phyloP scores from a whole-genome alignment of 2,329 filamentous ascomycete species.

The Apiospora aurea region DNA sequence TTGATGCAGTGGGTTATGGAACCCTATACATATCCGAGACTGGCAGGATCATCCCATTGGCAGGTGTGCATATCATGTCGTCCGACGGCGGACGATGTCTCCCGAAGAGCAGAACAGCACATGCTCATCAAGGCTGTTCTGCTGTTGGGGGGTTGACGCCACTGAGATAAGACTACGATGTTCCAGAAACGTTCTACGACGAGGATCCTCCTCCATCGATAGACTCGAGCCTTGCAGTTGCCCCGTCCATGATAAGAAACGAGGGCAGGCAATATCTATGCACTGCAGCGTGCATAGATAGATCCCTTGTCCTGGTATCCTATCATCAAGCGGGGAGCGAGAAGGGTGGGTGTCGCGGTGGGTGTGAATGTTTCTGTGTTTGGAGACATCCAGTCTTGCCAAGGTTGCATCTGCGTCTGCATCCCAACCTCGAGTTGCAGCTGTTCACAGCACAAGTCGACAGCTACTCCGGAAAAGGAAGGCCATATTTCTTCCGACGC shows the following conservation, averaged over 20 bases:
- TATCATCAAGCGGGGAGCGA: background rate
- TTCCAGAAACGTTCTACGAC: slow-evolving; percentile 2
- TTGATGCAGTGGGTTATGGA: background rate
- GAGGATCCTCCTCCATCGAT: slow-evolving; percentile 1
- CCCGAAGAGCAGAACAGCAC: background rate
- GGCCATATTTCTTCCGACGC: background rate
- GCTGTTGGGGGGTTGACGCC: background rate
- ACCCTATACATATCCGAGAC: background rate
- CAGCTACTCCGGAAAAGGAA: slow-evolving; percentile 11
- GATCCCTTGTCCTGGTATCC: background rate
- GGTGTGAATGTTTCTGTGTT: background rate
- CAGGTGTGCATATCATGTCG: background rate
- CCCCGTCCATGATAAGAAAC: background rate
- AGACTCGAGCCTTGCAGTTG: background rate
- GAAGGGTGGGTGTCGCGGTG: background rate
- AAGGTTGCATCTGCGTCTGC: background rate
- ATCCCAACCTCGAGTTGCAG: background rate
- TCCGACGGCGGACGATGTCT: background rate
- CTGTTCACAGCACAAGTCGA: background rate
- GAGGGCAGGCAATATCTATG: background rate
- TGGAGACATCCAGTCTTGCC: background rate
- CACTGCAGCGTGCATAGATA: background rate
- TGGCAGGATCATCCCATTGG: background rate
- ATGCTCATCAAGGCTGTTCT: background rate
- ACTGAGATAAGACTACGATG: background rate